Conservation (phyloP, 352 stramenopile species). For the Phytophthora nicotianae region DNA sequence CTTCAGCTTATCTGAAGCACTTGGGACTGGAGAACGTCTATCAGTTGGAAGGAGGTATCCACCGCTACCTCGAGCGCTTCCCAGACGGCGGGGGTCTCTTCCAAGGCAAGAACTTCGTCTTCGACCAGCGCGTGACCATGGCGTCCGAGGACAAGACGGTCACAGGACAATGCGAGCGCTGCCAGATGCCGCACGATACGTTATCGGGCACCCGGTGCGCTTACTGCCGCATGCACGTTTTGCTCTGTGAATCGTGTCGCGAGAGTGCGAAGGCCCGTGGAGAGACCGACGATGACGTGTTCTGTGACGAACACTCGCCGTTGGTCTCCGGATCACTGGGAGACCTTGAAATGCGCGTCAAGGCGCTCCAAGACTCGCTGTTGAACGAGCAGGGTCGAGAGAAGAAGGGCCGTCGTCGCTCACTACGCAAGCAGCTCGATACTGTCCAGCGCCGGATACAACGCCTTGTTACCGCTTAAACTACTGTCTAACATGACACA, state of each 20-base stretch:
- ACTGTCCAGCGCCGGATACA: slow-evolving; percentile 71
- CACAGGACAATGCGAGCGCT: slow-evolving; percentile 69
- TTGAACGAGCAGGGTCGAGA: slow-evolving; percentile 41
- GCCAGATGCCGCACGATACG: slow-evolving; percentile 63
- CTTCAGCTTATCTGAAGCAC: slow-evolving; percentile 76
- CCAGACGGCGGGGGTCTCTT: slow-evolving; percentile 73
- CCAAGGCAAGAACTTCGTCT: slow-evolving; percentile 88
- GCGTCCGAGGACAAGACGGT: slow-evolving; percentile 56
- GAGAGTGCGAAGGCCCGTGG: slow-evolving; percentile 10
- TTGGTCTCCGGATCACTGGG: slow-evolving; percentile 49
- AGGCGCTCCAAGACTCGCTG: slow-evolving; percentile 42
- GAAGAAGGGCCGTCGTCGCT: slow-evolving; percentile 75
- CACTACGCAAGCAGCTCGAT: slow-evolving; percentile 82
- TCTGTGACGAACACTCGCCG: slow-evolving; percentile 63
- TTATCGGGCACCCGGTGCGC: slow-evolving; percentile 66
- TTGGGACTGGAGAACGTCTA: slow-evolving; percentile 74
- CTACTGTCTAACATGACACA: slow-evolving; percentile 21
- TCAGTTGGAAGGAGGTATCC: slow-evolving; percentile 82
- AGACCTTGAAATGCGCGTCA: slow-evolving; percentile 40
- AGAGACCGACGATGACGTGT: slow-evolving; percentile 44
- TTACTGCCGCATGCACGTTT: slow-evolving; percentile 83
- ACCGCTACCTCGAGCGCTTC: slow-evolving; percentile 84
- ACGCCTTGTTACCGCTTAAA: slow-evolving; percentile 22
- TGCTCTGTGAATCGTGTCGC: slow-evolving; percentile 67
- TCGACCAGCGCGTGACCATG: slow-evolving; percentile 81